phyloP scores from a whole-genome alignment of 345 rosid genomes.

The Theobroma cacao region DNA sequence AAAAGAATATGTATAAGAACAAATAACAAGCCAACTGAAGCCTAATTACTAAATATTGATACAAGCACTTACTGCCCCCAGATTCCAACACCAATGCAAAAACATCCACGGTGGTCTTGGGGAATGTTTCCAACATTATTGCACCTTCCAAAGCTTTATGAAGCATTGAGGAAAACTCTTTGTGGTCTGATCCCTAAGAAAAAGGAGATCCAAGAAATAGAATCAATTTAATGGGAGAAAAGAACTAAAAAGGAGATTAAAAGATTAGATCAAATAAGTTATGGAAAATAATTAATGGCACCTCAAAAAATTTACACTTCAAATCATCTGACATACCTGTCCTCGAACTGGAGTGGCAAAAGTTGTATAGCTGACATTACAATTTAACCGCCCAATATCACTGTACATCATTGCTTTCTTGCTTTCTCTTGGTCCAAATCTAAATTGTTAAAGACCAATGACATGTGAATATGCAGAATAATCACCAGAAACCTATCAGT shows the following conservation, averaged over 20 bases:
- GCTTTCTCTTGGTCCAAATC: slow-evolving; percentile 99
- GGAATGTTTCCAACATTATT: slow-evolving; percentile 77
- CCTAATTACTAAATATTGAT: not conserved
- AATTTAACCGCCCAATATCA: slow-evolving; percentile 75
- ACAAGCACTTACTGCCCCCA: slow-evolving; percentile 80
- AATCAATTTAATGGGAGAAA: slow-evolving; percentile 9
- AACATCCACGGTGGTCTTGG: slow-evolving; percentile 93
- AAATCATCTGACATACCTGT: slow-evolving; percentile 46
- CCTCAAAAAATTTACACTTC: not conserved
- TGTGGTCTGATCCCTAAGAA: slow-evolving; percentile 69
- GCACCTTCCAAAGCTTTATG: slow-evolving; percentile 93
- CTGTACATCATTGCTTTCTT: slow-evolving; percentile 93
- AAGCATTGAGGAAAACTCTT: slow-evolving; percentile 83
- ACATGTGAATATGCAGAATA: not conserved
- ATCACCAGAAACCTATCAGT: not conserved
- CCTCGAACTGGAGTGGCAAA: slow-evolving; percentile 66
- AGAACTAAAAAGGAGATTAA: not conserved
- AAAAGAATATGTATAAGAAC: not conserved
- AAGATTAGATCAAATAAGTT: slow-evolving; percentile 3
- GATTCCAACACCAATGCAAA: slow-evolving; percentile 94
- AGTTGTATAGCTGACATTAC: slow-evolving; percentile 86
- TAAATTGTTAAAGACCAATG: slow-evolving; percentile 20
- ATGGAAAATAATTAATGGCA: slow-evolving; percentile 2
- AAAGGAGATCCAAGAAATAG: slow-evolving; percentile 9
- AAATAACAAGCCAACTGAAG: slow-evolving; percentile 9